Base-by-base conservation (phyloP, 2,329 filamentous ascomycete genomes). In the Colletotrichum endophyticum region DNA sequence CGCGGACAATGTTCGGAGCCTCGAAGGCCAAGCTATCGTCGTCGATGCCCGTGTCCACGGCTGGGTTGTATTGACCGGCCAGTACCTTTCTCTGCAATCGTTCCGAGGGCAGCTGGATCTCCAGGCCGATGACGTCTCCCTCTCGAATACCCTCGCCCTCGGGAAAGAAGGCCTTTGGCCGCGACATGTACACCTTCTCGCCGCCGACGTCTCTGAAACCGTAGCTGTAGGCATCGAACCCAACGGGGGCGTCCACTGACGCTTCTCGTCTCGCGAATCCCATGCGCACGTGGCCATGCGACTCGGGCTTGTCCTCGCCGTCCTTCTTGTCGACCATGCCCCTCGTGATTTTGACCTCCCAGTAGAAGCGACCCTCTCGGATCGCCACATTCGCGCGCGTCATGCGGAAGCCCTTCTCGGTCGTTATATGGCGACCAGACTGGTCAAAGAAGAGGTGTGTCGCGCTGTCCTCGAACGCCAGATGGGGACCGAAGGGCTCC, bases 401-500 rank as follows among this genome's bases (percentile, higher is more conserved):
- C 89, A 96, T 97, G 75, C 98, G 92, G 89, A 97, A 98, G 11
- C 97, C 96, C 84, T 98, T 98, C 79, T 96, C 93, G 16, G 97
- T 98, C 1, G 95, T 98, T 70, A 98, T 92, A 66, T 95, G 92
- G 25, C 91, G 91, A 9, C 94, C 96, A 49, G 92, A 90, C 77
- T 92, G 91, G 81, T 96, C 94, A 82, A 98, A 95, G 82, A 94
- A 94, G 83, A 98, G 95, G 83, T 95, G 94, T 12, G 93, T 92
- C 39, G 96, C 95, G 39, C 95, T 94, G 85, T 99, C 97, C 83
- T 99, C 96, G 82, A 97, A 98, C 86, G 94, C 98, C 84, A 99
- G 93, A 72, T 96, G 94, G 6, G 97, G 91, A 36, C 93, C 92
- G 81, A 95, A 96, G 0, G 98, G 97, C 75, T 93, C 92, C 8